Base-by-base conservation (phyloP, 2,329 filamentous ascomycete species). In the Xylaria sp. region DNA sequence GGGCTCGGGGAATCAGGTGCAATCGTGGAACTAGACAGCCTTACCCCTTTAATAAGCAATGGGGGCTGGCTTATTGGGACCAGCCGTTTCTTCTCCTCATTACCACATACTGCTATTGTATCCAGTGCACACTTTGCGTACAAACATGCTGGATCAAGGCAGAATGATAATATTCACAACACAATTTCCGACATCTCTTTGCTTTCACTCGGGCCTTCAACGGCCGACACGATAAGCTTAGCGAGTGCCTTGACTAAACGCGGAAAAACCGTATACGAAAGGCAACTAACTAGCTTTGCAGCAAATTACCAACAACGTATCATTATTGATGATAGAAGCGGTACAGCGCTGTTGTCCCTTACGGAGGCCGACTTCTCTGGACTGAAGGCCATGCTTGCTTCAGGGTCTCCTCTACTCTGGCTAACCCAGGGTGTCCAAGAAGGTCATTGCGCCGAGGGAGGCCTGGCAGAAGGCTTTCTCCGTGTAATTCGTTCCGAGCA, bases 401-500 rank as follows among this genome's bases (percentile, higher is more conserved):
- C 69, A 11, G 70, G 67, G 1, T 50, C 56, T 10, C 60, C 36
- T 44, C 38, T 69, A 11, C 47, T 73, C 11, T 72, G 72, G 73
- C 33, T 74, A 13, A 73, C 72, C 1, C 45, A 60, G 38, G 73
- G 73, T 10, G 69, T 72, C 7, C 67, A 71, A 27, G 65, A 73
- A 31, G 73, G 72, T 3, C 29, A 47, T 22, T 65, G 33, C 51
- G 47, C 65, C 17, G 60, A 61, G n/a, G 66, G 68, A 20, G 71
- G 68, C 13, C 63, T 74, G 55, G 69, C 64, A n/a, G 67, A 71
- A 38, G 73, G 73, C 36, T 68, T 74, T 31, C 69, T 73, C 15
- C 69, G 73, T 13, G 72, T 61, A 1, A 58, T 74, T 6, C 66
- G 70, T 47, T 74, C 72, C 5, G 72, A 75, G 49, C 69, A 73